phyloP scores from a whole-genome alignment of 768 basidiomycete species.

The Rickenella mellea region DNA sequence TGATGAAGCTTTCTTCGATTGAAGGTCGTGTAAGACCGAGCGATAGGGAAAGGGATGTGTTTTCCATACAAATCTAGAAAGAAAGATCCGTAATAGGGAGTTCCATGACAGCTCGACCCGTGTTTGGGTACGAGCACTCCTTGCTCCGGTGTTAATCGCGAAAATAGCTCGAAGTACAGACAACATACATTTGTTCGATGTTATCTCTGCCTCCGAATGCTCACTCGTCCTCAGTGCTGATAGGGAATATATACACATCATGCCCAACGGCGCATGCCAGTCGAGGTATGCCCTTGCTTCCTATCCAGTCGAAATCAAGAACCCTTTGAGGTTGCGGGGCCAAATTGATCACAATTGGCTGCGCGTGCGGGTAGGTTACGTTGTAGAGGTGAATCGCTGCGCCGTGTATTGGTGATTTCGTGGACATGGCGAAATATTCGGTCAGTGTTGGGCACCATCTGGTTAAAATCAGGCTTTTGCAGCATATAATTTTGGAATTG shows the following conservation, averaged over 20 bases:
- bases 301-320: conserved; percentile 71
- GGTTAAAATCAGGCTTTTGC: background rate
- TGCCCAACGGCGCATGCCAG: conserved; percentile 61
- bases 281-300: conserved; percentile 46
- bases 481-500: conserved; percentile 1
- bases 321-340: conserved; percentile 55
- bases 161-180: too few relatives aligned
- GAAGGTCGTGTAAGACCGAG: too few relatives aligned
- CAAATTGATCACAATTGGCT: conserved; percentile 50
- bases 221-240: conserved; percentile 39
- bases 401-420: conserved; percentile 41
- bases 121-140: too few relatives aligned
- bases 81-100: too few relatives aligned
- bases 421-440: conserved; percentile 71
- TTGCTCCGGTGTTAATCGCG: too few relatives aligned
- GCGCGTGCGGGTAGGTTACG: conserved; percentile 49
- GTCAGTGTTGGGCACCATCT: conserved; percentile 76
- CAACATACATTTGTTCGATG: too few relatives aligned
- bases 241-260: conserved; percentile 49
- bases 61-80: too few relatives aligned
- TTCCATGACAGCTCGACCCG: too few relatives aligned
- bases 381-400: conserved; percentile 67
- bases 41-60: too few relatives aligned
- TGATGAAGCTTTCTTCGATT: too few relatives aligned
- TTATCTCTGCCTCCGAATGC: too few relatives aligned